Base-by-base conservation (phyloP, 1,139 yeast species). In the Zygoascus sp. region DNA sequence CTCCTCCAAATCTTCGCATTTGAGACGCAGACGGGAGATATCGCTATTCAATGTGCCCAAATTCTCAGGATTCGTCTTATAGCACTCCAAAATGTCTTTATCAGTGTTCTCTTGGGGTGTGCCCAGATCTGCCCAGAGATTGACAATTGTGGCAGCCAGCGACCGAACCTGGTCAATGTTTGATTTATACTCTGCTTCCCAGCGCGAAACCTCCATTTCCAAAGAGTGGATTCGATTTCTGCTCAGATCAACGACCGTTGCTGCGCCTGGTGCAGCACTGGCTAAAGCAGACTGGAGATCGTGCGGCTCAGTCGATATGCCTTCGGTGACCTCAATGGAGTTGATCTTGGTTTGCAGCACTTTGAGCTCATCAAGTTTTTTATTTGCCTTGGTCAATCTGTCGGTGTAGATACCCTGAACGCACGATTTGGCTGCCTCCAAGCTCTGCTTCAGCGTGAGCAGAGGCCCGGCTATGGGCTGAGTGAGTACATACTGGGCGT, bases 81-180 rank as follows among this genome's bases (percentile, higher is more conserved):
- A 60, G 32, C 51, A 42, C 2, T 51, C 42, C 38, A 64, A 45
- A 20, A 63, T 58, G 6, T 44, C 43, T 6, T 56, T 32, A 43
- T 66, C 68, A 20, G 62, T 54, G 8, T 59, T 58, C 1, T 54
- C 50, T 46, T 63, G 66, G 1, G 65, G 58, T 0, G 66, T 61
- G 2, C 66, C 69, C n/a, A 65, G 58, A 42, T 64, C 66, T 0
- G 63, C 62, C 67, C 67, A 65, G 10, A 66, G 51, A 15, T 52
- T 45, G 13, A 59, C 65, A 17, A 66, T 63, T 7, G 52, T 53
- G 13, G 54, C 36, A 1, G 66, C 59, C 17, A 49, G 46, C 9
- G 54, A 52, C 2, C 57, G 51, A 1, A 59, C 63, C 9, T 40
- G 47, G 3, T 49, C 42, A 4, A 63, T 42, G 10, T 68, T 53